These are phyloP conservation scores for Agastache rugosa DNA, from an alignment of 257 asterid genomes.

Conservation along the genomic window DNA sequence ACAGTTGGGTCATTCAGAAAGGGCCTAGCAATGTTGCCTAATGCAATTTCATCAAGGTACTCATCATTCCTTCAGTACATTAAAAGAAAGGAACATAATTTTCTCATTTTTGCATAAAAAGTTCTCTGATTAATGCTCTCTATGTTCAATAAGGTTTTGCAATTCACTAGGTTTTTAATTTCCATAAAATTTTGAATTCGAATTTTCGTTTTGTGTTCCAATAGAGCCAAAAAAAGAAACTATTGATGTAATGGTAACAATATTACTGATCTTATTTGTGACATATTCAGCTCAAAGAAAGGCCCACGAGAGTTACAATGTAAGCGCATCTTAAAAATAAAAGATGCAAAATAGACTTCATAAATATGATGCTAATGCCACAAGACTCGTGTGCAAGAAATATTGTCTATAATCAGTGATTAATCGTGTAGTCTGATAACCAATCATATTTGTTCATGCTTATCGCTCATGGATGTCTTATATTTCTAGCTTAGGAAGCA, in stretches of 20 bases:
- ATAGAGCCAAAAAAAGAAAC: background rate
- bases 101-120: slow-evolving; percentile 6
- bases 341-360: slow-evolving; percentile 9
- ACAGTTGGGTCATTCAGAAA: slow-evolving; percentile 93
- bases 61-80: slow-evolving; percentile 21
- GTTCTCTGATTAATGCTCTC: slow-evolving; percentile 11
- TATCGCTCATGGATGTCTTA: slow-evolving; percentile 33
- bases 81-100: background rate
- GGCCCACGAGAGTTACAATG: background rate
- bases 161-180: background rate
- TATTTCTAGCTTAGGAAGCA: slow-evolving; percentile 74
- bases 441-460: slow-evolving; percentile 20
- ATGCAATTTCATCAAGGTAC: slow-evolving; percentile 83
- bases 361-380: slow-evolving; percentile 16
- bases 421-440: slow-evolving; percentile 31
- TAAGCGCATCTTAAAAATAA: background rate
- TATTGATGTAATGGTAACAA: no score
- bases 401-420: background rate
- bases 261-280: background rate
- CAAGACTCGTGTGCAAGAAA: background rate
- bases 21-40: slow-evolving; percentile 81
- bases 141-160: slow-evolving; percentile 11
- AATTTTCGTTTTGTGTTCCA: slow-evolving; percentile 19
- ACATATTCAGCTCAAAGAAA: background rate
- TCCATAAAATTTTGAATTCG: background rate